Evolutionary conservation across 2,329 filamentous ascomycete species (phyloP).

Genomic region (Aschersonia sp.): DNA sequence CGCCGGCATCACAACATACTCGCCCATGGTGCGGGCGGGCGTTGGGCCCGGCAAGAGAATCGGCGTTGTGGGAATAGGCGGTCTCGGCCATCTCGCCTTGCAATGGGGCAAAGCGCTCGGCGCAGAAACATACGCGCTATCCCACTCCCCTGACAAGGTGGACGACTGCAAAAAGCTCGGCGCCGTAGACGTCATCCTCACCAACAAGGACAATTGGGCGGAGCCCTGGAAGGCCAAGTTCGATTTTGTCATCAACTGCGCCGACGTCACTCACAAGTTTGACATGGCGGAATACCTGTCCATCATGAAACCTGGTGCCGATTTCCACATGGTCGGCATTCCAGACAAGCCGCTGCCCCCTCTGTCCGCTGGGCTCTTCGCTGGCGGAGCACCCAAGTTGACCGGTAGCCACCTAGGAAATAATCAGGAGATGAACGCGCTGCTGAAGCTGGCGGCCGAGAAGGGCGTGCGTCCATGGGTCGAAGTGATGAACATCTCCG

Average conservation of each 20-base stretch:
- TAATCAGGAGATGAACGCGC: slow-evolving; percentile 41
- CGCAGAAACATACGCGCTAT: slow-evolving; percentile 50
- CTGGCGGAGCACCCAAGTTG: slow-evolving; percentile 36
- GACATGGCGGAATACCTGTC: slow-evolving; percentile 35
- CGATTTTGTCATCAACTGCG: slow-evolving; percentile 35
- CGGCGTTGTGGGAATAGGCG: slow-evolving; percentile 58
- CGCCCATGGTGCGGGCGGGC: slow-evolving; percentile 50
- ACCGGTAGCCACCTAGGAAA: slow-evolving; percentile 45
- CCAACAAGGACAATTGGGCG: slow-evolving; percentile 38
- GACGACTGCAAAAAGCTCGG: slow-evolving; percentile 47
- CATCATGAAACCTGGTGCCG: slow-evolving; percentile 34
- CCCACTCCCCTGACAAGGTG: slow-evolving; percentile 41
- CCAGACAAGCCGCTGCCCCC: slow-evolving; percentile 33
- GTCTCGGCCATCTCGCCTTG: slow-evolving; percentile 59
- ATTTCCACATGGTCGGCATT: slow-evolving; percentile 43
- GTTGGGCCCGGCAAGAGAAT: slow-evolving; percentile 57
- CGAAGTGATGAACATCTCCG: slow-evolving; percentile 48
- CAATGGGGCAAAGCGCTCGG: slow-evolving; percentile 57
- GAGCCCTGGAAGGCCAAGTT: slow-evolving; percentile 35
- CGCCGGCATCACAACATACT: slow-evolving; percentile 61
- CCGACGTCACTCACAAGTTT: slow-evolving; percentile 37
- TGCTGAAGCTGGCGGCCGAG: slow-evolving; percentile 41
- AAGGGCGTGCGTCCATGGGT: slow-evolving; percentile 42
- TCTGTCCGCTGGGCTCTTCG: slow-evolving; percentile 25
- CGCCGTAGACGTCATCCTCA: slow-evolving; percentile 37